phyloP scores from a whole-genome alignment of 2,329 filamentous ascomycete species.

The Emydomyces testavorans region DNA sequence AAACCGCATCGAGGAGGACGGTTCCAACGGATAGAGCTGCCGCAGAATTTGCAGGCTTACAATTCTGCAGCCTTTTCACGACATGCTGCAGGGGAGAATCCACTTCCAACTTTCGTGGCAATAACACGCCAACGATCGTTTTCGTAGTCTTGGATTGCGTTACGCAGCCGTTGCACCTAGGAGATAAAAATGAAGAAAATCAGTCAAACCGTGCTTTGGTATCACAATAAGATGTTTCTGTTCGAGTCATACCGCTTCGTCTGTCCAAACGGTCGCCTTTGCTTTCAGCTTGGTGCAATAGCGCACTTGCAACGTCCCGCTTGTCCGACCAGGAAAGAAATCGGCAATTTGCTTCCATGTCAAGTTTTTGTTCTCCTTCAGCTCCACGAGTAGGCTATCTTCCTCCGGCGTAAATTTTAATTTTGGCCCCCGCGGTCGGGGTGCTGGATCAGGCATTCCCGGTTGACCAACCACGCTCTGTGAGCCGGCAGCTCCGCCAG shows the following conservation, averaged over 20 bases:
- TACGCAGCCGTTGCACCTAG: constrained; percentile 31
- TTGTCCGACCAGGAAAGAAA: constrained; percentile 84
- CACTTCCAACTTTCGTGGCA: constrained; percentile 78
- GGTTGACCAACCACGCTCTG: constrained; percentile 77
- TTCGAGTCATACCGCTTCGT: constrained; percentile 59
- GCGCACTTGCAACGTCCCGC: constrained; percentile 80
- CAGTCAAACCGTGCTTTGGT: constrained; percentile 3
- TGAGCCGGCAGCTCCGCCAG: constrained; percentile 45
- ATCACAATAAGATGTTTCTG: not conserved
- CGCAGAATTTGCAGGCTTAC: constrained; percentile 9
- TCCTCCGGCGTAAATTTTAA: constrained; percentile 90
- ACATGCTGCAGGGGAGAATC: constrained; percentile 78
- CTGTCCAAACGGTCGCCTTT: constrained; percentile 86
- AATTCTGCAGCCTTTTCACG: constrained; percentile 65
- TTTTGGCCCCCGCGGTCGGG: constrained; percentile 73
- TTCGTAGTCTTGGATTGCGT: constrained; percentile 33
- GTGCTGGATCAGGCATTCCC: constrained; percentile 76
- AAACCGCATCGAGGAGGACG: not conserved
- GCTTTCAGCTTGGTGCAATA: constrained; percentile 94
- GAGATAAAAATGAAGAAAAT: constrained; percentile 12
- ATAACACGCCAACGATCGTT: constrained; percentile 83
- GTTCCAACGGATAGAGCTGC: constrained; percentile 3
- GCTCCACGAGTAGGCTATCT: constrained; percentile 71
- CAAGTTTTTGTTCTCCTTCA: constrained; percentile 89
- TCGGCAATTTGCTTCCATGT: constrained; percentile 98